A percentile compares a stretch with the other conserved stretches of the same genome.
Conservation (phyloP, 78 protist genomes). For the Chrysochromulina parva region DNA sequence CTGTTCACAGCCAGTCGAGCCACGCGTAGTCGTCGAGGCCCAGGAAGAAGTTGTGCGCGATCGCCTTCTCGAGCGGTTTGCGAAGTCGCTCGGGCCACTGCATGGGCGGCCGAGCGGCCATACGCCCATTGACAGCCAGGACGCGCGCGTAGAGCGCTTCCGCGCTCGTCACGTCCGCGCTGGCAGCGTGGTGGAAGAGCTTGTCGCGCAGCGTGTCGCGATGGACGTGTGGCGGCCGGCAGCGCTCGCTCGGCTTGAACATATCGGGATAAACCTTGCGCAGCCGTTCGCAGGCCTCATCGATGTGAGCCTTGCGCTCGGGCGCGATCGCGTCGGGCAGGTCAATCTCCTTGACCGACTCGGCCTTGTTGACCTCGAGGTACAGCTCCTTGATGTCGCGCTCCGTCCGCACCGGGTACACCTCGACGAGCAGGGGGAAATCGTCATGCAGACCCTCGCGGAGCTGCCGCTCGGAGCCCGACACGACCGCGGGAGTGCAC, state of each 20-base stretch:
- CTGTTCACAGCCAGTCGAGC: neutral
- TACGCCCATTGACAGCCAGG: neutral
- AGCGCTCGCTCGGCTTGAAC: neutral
- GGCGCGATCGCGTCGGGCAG: constrained; percentile 4
- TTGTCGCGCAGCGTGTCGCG: neutral
- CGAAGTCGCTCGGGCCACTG: neutral
- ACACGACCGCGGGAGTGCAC: too few relatives aligned
- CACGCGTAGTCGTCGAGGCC: neutral
- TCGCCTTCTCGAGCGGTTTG: neutral
- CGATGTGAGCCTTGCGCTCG: neutral
- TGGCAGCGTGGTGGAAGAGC: neutral
- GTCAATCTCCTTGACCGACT: neutral
- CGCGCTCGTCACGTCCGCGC: neutral
- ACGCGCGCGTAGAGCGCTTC: neutral
- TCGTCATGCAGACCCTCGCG: neutral
- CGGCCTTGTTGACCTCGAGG: neutral
- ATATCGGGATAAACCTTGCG: neutral
- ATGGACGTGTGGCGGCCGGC: neutral
- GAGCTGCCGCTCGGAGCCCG: too few relatives aligned
- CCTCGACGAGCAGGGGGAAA: neutral
- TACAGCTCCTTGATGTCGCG: neutral
- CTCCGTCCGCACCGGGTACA: neutral
- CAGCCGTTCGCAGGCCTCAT: neutral
- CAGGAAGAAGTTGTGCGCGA: neutral
- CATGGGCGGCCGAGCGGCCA: neutral